phyloP scores from a whole-genome alignment of 257 asterid species.

The Coffea eugenioides region DNA sequence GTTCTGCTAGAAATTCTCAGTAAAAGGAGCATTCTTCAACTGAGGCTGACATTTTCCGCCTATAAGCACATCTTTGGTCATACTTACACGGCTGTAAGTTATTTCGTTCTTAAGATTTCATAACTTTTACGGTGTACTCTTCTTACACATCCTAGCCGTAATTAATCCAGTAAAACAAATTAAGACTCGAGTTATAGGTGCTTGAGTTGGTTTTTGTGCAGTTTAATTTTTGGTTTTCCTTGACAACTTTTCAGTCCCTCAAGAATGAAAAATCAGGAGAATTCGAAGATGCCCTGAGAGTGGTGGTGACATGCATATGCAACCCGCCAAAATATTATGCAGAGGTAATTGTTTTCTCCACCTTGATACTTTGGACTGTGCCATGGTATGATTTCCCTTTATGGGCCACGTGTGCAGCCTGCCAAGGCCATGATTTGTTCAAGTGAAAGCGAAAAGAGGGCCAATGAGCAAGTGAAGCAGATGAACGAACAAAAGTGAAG shows the following conservation, averaged over 20 bases:
- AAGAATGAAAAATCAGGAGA: slow-evolving; percentile 43
- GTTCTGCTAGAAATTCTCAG: slow-evolving; percentile 65
- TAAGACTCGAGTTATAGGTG: not conserved
- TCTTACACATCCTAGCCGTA: not conserved
- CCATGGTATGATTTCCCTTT: not conserved
- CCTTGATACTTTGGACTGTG: not conserved
- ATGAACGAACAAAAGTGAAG: too few relatives aligned
- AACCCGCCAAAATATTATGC: slow-evolving; percentile 61
- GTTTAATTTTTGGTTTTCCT: not conserved
- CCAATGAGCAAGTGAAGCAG: not conserved
- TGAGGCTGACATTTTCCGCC: slow-evolving; percentile 47
- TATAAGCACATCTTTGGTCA: slow-evolving; percentile 72
- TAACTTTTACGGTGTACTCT: not conserved
- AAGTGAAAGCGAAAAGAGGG: not conserved
- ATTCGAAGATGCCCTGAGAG: slow-evolving; percentile 56
- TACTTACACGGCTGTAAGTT: slow-evolving; percentile 50
- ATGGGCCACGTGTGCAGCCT: not conserved
- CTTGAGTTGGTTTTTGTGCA: not conserved
- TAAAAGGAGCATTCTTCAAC: slow-evolving; percentile 72
- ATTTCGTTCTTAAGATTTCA: not conserved
- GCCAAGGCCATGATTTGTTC: not conserved
- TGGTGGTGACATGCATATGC: slow-evolving; percentile 54
- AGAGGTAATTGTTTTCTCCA: slow-evolving; percentile 37
- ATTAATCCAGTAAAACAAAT: not conserved
- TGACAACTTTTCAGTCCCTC: slow-evolving; percentile 44